Conservation (phyloP, 768 basidiomycete genomes). For the Macrolepiota albuminosa region DNA sequence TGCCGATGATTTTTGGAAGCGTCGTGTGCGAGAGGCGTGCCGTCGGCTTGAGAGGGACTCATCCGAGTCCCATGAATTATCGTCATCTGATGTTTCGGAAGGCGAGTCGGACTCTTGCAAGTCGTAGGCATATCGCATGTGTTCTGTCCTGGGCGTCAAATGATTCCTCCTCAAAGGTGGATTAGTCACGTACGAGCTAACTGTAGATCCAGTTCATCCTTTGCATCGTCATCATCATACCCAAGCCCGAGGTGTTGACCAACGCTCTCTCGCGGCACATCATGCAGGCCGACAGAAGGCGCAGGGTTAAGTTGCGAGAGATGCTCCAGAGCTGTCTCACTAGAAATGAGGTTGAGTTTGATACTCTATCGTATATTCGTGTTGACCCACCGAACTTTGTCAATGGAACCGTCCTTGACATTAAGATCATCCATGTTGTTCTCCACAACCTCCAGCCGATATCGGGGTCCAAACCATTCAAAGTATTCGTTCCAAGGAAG, state of each 20-base stretch:
- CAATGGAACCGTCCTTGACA: conserved; percentile 71
- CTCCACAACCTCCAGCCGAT: conserved; percentile 82
- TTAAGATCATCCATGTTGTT: conserved; percentile 98
- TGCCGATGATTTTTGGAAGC: conserved; percentile 15
- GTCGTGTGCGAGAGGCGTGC: conserved; percentile 24
- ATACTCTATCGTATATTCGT: not conserved
- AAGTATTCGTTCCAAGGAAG: conserved; percentile 88
- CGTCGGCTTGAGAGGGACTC: conserved; percentile 24
- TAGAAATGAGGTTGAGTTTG: conserved; percentile 8
- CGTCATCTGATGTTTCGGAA: conserved; percentile 42
- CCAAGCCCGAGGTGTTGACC: conserved; percentile 57
- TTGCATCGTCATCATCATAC: conserved; percentile 41
- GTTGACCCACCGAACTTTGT: conserved; percentile 64
- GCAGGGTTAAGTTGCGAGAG: conserved; percentile 43
- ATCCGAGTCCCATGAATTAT: conserved; percentile 41
- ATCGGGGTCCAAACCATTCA: conserved; percentile 97
- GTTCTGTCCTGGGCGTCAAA: conserved; percentile 38
- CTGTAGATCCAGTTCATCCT: conserved; percentile 62
- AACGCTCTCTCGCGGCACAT: conserved; percentile 71
- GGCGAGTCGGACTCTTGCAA: conserved; percentile 46
- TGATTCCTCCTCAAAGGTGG: not conserved
- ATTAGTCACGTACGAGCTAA: conserved; percentile 57
- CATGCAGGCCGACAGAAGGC: conserved; percentile 84
- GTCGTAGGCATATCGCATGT: conserved; percentile 58
- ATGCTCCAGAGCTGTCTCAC: conserved; percentile 36